A percentile compares a stretch with the other conserved stretches of the same genome.
These are phyloP conservation scores for Leishmania tropica DNA, from an alignment of 208 protist species.

Conservation along the genomic window DNA sequence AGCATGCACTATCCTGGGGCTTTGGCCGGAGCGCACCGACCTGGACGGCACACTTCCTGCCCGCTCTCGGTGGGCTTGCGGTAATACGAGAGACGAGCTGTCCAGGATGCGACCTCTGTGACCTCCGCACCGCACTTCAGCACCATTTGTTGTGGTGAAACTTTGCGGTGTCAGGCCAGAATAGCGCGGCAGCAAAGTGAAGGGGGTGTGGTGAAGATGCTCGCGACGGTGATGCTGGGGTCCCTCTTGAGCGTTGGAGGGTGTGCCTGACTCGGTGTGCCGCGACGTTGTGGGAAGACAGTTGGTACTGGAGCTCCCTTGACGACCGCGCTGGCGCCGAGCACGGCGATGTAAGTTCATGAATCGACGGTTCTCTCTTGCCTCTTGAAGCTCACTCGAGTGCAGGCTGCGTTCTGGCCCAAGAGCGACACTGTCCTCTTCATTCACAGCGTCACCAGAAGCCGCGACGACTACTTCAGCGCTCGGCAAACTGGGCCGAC, in stretches of 20 bases:
- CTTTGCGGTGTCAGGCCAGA: neutral
- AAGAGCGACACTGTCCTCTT: slow-evolving; percentile 6
- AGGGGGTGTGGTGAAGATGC: too few species aligned
- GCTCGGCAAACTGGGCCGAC: neutral
- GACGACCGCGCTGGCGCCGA: slow-evolving; percentile 3
- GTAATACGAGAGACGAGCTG: neutral
- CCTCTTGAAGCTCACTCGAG: neutral
- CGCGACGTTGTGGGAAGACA: neutral
- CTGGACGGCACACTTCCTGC: neutral
- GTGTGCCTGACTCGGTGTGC: neutral
- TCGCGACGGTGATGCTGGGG: neutral
- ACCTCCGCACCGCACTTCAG: neutral
- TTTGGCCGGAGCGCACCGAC: neutral
- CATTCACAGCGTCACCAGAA: neutral
- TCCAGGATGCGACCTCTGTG: neutral
- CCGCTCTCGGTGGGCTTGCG: neutral
- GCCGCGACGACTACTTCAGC: neutral
- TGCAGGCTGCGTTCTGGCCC: neutral
- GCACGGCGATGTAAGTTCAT: slow-evolving; percentile 5
- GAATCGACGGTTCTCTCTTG: slow-evolving; percentile 4
- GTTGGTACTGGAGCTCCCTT: neutral
- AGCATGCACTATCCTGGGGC: neutral
- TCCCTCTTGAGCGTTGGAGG: neutral
- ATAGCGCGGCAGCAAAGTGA: neutral
- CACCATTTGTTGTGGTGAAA: neutral